Evolutionary conservation across 805 yeast genomes (phyloP).

Genomic region (Saturnispora diversa): DNA sequence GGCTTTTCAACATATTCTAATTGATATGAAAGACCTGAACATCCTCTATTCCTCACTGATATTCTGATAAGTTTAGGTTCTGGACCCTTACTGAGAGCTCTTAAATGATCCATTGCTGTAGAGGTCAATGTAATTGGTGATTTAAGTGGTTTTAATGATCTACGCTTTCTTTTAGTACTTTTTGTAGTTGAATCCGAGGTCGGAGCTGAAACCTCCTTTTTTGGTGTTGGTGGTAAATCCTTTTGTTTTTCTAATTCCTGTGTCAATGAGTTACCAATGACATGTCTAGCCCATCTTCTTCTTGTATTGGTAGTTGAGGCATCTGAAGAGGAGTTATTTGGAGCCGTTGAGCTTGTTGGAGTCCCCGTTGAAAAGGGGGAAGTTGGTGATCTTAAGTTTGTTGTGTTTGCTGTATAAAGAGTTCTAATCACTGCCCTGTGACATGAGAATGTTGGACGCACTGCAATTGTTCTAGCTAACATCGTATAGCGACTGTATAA

Average conservation of each 20-base stretch:
- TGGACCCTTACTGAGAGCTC: constrained; percentile 63
- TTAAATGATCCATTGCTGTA: constrained; percentile 66
- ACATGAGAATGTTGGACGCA: neutral
- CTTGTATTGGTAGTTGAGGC: constrained; percentile 5
- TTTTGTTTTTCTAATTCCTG: constrained; percentile 8
- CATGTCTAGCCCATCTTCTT: constrained; percentile 28
- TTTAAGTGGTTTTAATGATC: constrained; percentile 76
- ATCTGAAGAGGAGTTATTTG: neutral
- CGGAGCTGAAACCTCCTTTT: constrained; percentile 10
- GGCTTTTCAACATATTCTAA: constrained; percentile 84
- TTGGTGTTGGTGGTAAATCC: constrained; percentile 3
- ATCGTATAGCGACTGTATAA: neutral
- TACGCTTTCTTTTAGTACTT: constrained; percentile 32
- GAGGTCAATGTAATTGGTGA: constrained; percentile 79
- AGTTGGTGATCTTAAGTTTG: neutral
- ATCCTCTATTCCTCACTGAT: constrained; percentile 93
- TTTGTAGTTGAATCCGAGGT: constrained; percentile 8
- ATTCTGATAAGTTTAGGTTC: constrained; percentile 83
- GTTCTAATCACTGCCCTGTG: neutral
- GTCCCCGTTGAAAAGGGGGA: constrained; percentile 9
- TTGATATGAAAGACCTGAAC: constrained; percentile 90
- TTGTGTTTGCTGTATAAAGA: constrained; percentile 5
- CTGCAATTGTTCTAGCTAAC: neutral
- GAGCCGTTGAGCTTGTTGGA: neutral
- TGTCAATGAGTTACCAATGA: constrained; percentile 17